A percentile compares a stretch with the other conserved stretches of the same genome.
These are phyloP conservation scores for Aspergillus tubingensis DNA, from an alignment of 2,329 filamentous ascomycete species.

Conservation along the genomic window DNA sequence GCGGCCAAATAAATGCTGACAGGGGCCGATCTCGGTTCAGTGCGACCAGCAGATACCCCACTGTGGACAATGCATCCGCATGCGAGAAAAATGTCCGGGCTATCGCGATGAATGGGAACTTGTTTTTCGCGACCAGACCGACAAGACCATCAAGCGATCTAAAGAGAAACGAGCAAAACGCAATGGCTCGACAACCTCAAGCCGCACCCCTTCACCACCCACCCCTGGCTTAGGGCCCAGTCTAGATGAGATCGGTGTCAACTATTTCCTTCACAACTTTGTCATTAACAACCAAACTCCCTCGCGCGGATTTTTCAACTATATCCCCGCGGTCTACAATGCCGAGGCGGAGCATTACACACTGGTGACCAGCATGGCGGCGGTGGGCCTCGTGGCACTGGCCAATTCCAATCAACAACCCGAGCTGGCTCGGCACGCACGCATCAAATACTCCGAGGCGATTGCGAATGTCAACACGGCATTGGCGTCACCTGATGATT, in stretches of 20 bases:
- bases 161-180: conserved; percentile 9
- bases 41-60: conserved; percentile 26
- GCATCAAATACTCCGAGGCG: conserved; percentile 28
- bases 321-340: conserved; percentile 21
- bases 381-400: conserved; percentile 29
- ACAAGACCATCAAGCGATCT: conserved; percentile 24
- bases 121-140: conserved; percentile 33
- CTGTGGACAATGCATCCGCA: conserved; percentile 30
- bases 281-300: conserved; percentile 18
- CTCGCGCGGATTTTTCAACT: conserved; percentile 27
- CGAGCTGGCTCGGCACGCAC: conserved; percentile 22
- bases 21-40: conserved; percentile 10
- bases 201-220: not conserved
- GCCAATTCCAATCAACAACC: conserved; percentile 25
- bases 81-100: conserved; percentile 28
- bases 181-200: not conserved
- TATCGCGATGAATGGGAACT: conserved; percentile 38
- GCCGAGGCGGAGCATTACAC: conserved; percentile 22
- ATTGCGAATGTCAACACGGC: conserved; percentile 26
- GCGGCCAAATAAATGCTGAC: not conserved
- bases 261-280: conserved; percentile 29
- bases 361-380: conserved; percentile 28
- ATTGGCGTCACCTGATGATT: conserved; percentile 24
- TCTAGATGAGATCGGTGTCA: conserved; percentile 27
- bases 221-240: conserved; percentile 9